These are phyloP conservation scores for Ceriops tagal DNA, from an alignment of 345 rosid species.

Conservation along the genomic window DNA sequence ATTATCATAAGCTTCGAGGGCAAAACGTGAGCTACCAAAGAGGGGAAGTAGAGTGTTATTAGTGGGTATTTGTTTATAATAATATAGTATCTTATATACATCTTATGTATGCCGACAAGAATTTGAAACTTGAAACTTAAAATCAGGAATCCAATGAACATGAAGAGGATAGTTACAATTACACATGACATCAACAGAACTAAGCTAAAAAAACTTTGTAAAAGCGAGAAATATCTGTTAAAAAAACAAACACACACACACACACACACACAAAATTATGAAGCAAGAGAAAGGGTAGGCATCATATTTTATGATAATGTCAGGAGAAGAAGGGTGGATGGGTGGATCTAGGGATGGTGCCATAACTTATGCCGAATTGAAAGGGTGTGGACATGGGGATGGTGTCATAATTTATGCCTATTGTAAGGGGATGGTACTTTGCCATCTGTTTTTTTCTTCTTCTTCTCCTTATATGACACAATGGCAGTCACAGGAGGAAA, in stretches of 20 bases:
- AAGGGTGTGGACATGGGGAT: no score
- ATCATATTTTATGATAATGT: slow-evolving; percentile 34
- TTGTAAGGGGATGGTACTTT: slow-evolving; percentile 4
- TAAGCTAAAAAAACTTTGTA: background rate
- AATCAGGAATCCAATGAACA: no score
- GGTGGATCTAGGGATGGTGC: no score
- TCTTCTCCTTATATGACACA: background rate
- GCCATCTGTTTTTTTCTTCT: slow-evolving; percentile 19
- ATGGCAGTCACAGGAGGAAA: slow-evolving; percentile 34
- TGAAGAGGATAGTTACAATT: background rate
- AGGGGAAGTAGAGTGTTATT: slow-evolving; percentile 22
- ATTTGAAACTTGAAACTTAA: no score
- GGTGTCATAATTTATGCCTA: slow-evolving; percentile 14
- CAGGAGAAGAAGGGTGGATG: slow-evolving; percentile 26
- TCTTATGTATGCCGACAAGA: slow-evolving; percentile 13
- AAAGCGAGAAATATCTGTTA: background rate
- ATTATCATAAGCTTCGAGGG: slow-evolving; percentile 20
- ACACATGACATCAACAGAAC: background rate
- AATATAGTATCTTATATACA: slow-evolving; percentile 17
- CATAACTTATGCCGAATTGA: slow-evolving; percentile 12
- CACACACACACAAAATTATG: slow-evolving; percentile 5
- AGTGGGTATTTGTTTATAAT: slow-evolving; percentile 15
- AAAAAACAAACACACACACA: background rate
- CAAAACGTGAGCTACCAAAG: slow-evolving; percentile 32
- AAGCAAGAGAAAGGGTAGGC: slow-evolving; percentile 7